Evolutionary conservation across 768 basidiomycete species (phyloP).

Genomic region (Daedaleopsis nitida): DNA sequence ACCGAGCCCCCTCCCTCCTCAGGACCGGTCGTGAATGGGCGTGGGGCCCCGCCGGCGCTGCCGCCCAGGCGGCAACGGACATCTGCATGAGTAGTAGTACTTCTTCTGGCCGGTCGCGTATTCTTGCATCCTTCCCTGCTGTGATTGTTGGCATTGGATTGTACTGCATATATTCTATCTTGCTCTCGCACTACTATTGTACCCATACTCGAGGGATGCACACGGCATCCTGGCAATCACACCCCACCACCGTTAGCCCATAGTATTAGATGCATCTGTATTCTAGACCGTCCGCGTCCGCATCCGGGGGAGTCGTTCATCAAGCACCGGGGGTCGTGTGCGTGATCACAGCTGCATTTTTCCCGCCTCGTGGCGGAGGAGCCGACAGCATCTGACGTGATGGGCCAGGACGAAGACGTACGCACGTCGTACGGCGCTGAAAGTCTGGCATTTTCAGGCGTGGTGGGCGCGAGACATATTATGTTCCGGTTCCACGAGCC

Average conservation of each 20-base stretch:
- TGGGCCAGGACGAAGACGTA: conserved; percentile 6
- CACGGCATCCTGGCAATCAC: not conserved
- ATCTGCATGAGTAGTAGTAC: not conserved
- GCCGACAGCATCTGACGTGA: conserved; percentile 11
- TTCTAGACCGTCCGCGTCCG: not conserved
- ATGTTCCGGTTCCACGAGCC: too few species aligned
- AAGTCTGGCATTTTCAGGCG: too few species aligned
- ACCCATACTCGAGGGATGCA: conserved; percentile 12
- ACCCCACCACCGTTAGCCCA: not conserved
- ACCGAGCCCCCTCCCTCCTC: conserved; percentile 2
- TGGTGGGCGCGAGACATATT: too few species aligned
- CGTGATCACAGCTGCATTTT: conserved; percentile 11
- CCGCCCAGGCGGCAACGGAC: conserved; percentile 22
- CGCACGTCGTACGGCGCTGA: not conserved
- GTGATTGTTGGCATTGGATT: conserved; percentile 2
- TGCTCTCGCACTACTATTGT: conserved; percentile 10
- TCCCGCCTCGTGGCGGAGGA: conserved; percentile 7
- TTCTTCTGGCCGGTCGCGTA: not conserved
- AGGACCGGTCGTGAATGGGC: not conserved
- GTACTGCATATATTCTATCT: conserved; percentile 16
- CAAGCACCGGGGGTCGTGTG: not conserved
- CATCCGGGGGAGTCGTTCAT: not conserved
- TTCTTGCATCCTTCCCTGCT: not conserved
- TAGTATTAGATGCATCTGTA: too few species aligned
- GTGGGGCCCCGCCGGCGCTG: conserved; percentile 23